These are phyloP conservation scores for Pelargonium nanum DNA, from an alignment of 345 rosid species.

Conservation along the genomic window DNA sequence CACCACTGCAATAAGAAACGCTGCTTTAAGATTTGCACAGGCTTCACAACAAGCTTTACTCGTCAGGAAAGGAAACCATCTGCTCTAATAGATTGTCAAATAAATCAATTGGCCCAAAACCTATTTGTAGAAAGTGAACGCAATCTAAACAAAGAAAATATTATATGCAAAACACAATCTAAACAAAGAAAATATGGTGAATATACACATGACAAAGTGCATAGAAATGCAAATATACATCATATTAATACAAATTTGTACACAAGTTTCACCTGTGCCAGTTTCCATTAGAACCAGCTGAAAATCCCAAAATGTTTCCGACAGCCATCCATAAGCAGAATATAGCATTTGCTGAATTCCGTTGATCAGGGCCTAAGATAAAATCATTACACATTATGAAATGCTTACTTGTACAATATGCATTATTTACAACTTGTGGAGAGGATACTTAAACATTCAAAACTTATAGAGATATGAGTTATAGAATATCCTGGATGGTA, in stretches of 20 bases:
- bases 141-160: not conserved
- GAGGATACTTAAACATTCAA: not conserved
- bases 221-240: not conserved
- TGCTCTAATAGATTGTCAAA: slow-evolving; percentile 25
- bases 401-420: slow-evolving; percentile 3
- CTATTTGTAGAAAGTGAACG: no score
- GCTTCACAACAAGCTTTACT: slow-evolving; percentile 93
- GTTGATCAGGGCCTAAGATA: slow-evolving; percentile 79
- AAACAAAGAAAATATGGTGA: not conserved
- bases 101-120: slow-evolving; percentile 7
- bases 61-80: slow-evolving; percentile 96
- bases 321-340: slow-evolving; percentile 98
- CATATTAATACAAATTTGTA: not conserved
- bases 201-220: no score
- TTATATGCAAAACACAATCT: not conserved
- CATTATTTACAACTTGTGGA: not conserved
- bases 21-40: slow-evolving; percentile 94
- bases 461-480: no score
- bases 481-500: no score
- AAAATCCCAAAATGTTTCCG: slow-evolving; percentile 91
- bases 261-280: slow-evolving; percentile 67
- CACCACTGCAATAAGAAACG: slow-evolving; percentile 92
- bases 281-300: slow-evolving; percentile 88
- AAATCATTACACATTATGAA: slow-evolving; percentile 9
- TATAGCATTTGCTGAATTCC: slow-evolving; percentile 81